Evolutionary conservation across 345 rosid genomes (phyloP).

Genomic region (Pseudoturritis turrita): DNA sequence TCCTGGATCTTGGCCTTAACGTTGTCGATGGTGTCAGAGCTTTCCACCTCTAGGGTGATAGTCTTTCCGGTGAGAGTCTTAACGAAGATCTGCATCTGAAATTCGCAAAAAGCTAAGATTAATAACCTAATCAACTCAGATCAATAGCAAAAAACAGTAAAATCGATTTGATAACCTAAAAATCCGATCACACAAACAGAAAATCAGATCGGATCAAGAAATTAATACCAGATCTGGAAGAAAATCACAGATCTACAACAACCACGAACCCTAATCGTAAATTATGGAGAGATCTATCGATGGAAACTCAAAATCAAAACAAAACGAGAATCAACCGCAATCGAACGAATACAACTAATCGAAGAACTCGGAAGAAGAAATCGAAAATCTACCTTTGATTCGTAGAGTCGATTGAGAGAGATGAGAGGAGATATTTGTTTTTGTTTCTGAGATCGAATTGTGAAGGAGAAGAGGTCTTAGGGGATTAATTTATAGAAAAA

Average conservation of each 20-base stretch:
- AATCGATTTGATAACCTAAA: not conserved
- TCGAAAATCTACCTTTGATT: constrained; percentile 12
- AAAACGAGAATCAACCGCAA: not conserved
- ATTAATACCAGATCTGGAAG: not conserved
- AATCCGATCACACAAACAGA: not conserved
- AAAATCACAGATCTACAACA: not conserved
- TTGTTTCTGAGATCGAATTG: not conserved
- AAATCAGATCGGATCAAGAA: not conserved
- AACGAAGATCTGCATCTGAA: constrained; percentile 37
- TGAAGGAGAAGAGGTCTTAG: not conserved
- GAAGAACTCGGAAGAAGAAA: not conserved
- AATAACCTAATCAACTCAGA: not conserved
- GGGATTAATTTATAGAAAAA: constrained; percentile 10
- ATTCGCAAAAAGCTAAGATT: not conserved
- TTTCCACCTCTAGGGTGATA: constrained; percentile 24
- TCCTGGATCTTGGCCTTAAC: constrained; percentile 22
- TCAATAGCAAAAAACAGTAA: not conserved
- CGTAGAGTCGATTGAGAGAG: not conserved
- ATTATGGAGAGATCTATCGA: not conserved
- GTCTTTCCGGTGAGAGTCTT: constrained; percentile 29
- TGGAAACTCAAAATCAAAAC: not conserved
- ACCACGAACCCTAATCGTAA: not conserved
- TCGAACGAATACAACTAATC: not conserved
- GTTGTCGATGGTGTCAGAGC: constrained; percentile 25
- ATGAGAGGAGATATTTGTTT: not conserved